Evolutionary conservation across 176 grass and related monocot species (phyloP), one percentile per base, ranked within the genome.

Genomic region (Juncus inflexus): DNA sequence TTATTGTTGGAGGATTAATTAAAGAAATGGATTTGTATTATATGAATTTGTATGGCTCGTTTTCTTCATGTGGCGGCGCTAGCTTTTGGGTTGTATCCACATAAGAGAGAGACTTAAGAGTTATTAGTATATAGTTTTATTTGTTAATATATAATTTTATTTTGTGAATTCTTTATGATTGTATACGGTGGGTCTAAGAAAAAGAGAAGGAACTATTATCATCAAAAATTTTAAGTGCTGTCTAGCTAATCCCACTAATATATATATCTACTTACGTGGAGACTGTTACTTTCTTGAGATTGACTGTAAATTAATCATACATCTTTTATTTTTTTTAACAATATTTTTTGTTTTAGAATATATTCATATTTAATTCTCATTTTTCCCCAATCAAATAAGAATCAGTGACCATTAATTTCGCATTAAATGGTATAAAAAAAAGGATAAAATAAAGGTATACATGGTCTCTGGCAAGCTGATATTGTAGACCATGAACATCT

Each of bases 161-260:
- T 28, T 28, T 28, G 19, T 28, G 19, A 28, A 28, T 28, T 28
- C 19, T 28, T 28, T 28, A 28, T 28, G 19, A 28, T 0, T 28
- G 19, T 28, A 28, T 28, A 28, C 19, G 43, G 43, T 47, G 4
- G 43, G 43, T 47, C 43, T 47, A 47, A 9, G 43, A 9, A 47
- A 47, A 47, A 47, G 43, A 47, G 9, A 9, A 47, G 43, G 4
- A 47, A 47, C 9, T 13, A 64, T 64, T 64, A 64, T 39, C 37
- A 66, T 35, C 28, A 66, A 38, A 4, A 55, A 12, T 41, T 64
- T 68, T n/a, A 39, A 68, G 47, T 67, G 64, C 64, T 53, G 47
- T 68, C 50, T 52, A 9, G 28, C 65, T 68, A 67, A 67, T 43
- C 64, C 47, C 64, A 67, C 45, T 68, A 28, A 28, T 28, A 28